Percentiles rank a stretch among this genome's conserved stretches.
These are phyloP conservation scores for Polymyxa betae DNA, from an alignment of 208 protist genomes.

Conservation along the genomic window DNA sequence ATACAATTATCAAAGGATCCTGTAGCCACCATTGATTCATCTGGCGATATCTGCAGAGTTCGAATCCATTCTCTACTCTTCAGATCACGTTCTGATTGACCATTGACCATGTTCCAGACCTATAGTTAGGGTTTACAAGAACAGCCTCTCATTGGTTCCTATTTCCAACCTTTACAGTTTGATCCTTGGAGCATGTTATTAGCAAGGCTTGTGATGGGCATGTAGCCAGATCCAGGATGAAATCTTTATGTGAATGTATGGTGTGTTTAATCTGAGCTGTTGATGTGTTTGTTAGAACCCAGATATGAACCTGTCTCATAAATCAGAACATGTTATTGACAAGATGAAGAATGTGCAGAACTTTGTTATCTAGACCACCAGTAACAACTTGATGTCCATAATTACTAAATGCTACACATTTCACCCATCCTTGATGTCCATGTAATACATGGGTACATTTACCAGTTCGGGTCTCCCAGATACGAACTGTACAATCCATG, in stretches of 20 bases:
- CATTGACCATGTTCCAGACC: constrained; percentile 18
- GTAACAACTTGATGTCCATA: constrained; percentile 86
- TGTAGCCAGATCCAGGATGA: constrained; percentile 35
- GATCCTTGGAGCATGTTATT: constrained; percentile 40
- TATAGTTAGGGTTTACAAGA: background rate
- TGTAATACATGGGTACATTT: constrained; percentile 75
- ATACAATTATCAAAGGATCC: constrained; percentile 51
- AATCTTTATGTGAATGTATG: background rate
- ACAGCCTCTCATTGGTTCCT: background rate
- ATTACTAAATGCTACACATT: constrained; percentile 78
- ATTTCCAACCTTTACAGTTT: background rate
- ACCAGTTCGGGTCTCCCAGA: constrained; percentile 81
- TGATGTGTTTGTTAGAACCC: background rate
- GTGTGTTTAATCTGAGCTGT: background rate
- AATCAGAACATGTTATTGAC: constrained; percentile 78
- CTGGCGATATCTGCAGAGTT: constrained; percentile 24
- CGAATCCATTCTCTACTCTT: constrained; percentile 44
- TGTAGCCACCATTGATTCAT: background rate
- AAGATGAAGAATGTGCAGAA: constrained; percentile 66
- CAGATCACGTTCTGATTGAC: constrained; percentile 15
- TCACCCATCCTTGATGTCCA: constrained; percentile 80
- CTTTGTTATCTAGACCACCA: constrained; percentile 82
- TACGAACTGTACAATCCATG: constrained; percentile 80
- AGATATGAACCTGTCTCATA: constrained; percentile 20
- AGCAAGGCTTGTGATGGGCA: background rate